Base-by-base conservation (phyloP, 805 yeast species). In the Kodamaea kakaduensis region DNA sequence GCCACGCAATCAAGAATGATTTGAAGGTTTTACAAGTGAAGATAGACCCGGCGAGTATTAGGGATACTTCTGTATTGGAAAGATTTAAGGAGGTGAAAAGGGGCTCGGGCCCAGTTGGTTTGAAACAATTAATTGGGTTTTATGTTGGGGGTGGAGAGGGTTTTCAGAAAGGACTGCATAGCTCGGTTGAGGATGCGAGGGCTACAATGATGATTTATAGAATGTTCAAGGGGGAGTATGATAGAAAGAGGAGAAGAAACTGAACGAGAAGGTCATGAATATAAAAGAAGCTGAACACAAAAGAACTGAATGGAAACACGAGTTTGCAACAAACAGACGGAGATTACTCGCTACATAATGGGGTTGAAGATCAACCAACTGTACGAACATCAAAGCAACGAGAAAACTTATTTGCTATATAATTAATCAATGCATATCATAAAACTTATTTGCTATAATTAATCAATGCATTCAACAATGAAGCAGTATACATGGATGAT, bases 121-220 rank as follows among this genome's bases (percentile, higher is more conserved):
- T 88, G 50, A 84, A 81, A 54, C 78, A 74, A 43, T 59, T 88
- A 19, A 60, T 83, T 1, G 64, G 69, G 40, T 78, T 75, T 46
- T 62, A 81, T 9, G 54, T 86, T 23, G 19, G 19, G 6, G 67
- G 72, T 1, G 37, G 12, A 9, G n/a, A 72, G 2, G 78, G 75
- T 7, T 84, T 88, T 39, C 96, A 88, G 56, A 63, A 61, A 0
- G 86, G 81, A 1, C 71, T 77, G 42, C 96, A 89, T 61, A 82
- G 93, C 3, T 85, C 96, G 0, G 85, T 88, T 1, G 95, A 86
- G 52, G 97, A 88, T 62, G 95, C 96, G 0, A 75, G 76, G 50
- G 89, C 89, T 1, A 79, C 96, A 0, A 89, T 88, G 95, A 55
- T 80, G 41, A 58, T 88, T n/a, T 88, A 78, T 51, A 71, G 84